phyloP scores from a whole-genome alignment of 2,329 filamentous ascomycete species.

The Geosmithia flava region DNA sequence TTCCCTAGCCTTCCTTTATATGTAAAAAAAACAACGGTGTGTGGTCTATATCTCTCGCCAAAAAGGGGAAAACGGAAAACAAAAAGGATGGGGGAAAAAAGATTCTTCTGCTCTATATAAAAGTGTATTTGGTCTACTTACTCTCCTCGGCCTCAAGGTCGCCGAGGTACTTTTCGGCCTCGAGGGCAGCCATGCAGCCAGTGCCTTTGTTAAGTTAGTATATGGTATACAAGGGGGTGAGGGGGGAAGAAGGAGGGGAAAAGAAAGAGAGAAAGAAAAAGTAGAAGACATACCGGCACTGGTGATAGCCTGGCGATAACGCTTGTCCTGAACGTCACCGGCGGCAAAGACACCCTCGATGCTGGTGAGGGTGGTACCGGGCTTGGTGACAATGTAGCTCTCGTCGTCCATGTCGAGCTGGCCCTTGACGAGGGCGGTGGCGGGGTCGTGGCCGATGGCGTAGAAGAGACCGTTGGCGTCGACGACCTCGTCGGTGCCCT shows the following conservation, averaged over 20 bases:
- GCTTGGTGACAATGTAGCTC: slow-evolving; percentile 80
- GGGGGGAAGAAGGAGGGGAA: background rate
- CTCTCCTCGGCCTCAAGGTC: slow-evolving; percentile 47
- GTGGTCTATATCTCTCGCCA: background rate
- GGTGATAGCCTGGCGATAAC: slow-evolving; percentile 93
- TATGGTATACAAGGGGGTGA: background rate
- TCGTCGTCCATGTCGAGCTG: slow-evolving; percentile 83
- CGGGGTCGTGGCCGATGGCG: slow-evolving; percentile 92
- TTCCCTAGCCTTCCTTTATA: background rate
- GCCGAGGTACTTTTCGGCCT: slow-evolving; percentile 85
- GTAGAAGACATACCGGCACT: slow-evolving; percentile 63
- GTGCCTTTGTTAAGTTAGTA: slow-evolving; percentile 43
- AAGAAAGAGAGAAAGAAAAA: background rate
- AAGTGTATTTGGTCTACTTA: background rate
- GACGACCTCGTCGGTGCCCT: slow-evolving; percentile 68
- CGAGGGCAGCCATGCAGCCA: slow-evolving; percentile 88
- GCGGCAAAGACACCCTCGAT: slow-evolving; percentile 90
- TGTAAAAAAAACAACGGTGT: background rate
- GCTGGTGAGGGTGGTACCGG: slow-evolving; percentile 80
- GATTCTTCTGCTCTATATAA: background rate
- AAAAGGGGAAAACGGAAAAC: too few relatives aligned
- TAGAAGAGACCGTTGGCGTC: slow-evolving; percentile 93
- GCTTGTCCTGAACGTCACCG: slow-evolving; percentile 97
- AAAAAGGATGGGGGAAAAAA: background rate
- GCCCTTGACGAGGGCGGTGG: slow-evolving; percentile 78